Evolutionary conservation across 192 early-diverging fungal species (phyloP).

Genomic region (Hyaloraphidium curvatum): DNA sequence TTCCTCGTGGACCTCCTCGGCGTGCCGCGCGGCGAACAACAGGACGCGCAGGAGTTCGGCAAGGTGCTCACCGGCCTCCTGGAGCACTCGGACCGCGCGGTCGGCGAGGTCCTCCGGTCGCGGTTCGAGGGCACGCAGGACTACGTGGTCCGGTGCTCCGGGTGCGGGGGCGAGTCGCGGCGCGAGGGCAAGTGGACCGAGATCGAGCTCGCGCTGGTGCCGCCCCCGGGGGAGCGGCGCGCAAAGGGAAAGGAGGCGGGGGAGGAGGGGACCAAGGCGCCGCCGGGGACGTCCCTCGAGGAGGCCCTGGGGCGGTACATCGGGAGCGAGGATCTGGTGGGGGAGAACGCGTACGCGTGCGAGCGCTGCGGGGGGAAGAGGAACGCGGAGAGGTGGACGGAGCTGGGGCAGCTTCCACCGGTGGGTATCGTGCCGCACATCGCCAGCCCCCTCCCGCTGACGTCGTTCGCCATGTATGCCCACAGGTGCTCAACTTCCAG

Average conservation of each 20-base stretch:
- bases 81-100: constrained; percentile 9
- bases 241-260: no score
- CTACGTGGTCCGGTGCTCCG: not conserved
- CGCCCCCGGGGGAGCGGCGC: no score
- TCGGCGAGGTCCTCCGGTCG: constrained; percentile 6
- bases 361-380: not conserved
- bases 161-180: not conserved
- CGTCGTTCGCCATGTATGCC: not conserved
- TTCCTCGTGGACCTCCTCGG: constrained; percentile 12
- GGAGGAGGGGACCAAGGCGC: no score
- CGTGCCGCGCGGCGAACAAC: constrained; percentile 13
- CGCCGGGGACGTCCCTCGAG: constrained; percentile 3
- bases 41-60: constrained; percentile 22
- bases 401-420: constrained; percentile 10
- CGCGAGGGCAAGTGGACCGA: not conserved
- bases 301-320: constrained; percentile 16
- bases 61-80: constrained; percentile 14
- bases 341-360: constrained; percentile 11
- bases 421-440: constrained; percentile 6
- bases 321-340: constrained; percentile 10
- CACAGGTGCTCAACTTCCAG: constrained; percentile 13
- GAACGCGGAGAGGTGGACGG: constrained; percentile 13
- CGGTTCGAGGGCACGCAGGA: constrained; percentile 15
- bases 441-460: not conserved
- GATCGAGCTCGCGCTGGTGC: no score